These are phyloP conservation scores for Prototheca wickerhamii DNA, from an alignment of 163 green algal species.

Conservation along the genomic window DNA sequence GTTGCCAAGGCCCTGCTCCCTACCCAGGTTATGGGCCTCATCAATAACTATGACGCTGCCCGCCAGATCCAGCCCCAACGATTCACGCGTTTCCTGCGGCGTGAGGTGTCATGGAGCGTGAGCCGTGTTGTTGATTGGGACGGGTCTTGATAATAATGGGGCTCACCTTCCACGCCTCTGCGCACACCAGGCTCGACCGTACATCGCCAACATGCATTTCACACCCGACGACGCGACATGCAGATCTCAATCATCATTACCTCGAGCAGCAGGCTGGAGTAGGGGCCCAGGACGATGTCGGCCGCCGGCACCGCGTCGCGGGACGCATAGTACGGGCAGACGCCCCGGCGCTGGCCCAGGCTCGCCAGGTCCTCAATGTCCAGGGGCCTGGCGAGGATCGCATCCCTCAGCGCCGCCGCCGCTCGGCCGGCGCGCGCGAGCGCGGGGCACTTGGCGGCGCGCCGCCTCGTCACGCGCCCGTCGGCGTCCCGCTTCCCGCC, in stretches of 20 bases:
- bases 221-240: background rate
- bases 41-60: slow-evolving; percentile 80
- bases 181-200: background rate
- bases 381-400: slow-evolving; percentile 47
- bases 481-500: slow-evolving; percentile 13
- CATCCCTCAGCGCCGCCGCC: slow-evolving; percentile 29
- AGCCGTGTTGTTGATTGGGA: background rate
- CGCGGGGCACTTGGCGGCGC: slow-evolving; percentile 38
- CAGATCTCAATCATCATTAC: background rate
- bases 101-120: background rate
- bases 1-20: background rate
- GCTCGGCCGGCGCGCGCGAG: slow-evolving; percentile 6
- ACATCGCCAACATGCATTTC: background rate
- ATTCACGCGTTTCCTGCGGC: slow-evolving; percentile 47
- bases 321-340: slow-evolving; percentile 86
- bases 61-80: slow-evolving; percentile 57
- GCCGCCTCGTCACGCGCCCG: background rate
- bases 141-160: too few relatives aligned
- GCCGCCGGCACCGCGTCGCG: slow-evolving; percentile 55
- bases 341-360: slow-evolving; percentile 29
- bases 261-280: slow-evolving; percentile 45
- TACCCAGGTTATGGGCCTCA: slow-evolving; percentile 88
- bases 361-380: slow-evolving; percentile 76
- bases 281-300: slow-evolving; percentile 85
- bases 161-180: too few relatives aligned